Base-by-base conservation (phyloP, 1,284 basidiomycete species). In the Hymenochaete sp. region DNA sequence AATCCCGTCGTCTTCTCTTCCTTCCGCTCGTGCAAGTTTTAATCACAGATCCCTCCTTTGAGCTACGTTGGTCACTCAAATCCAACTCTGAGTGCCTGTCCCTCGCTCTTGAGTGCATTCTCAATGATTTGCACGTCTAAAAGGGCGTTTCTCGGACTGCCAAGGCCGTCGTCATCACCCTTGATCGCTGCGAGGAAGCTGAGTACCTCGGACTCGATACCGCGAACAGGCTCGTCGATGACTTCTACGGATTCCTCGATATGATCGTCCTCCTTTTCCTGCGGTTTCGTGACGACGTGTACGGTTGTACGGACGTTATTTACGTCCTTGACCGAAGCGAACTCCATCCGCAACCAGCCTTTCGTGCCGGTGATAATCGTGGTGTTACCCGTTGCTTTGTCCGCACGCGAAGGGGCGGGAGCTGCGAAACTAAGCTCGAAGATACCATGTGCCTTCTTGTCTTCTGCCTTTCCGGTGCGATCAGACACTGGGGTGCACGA, bases 51-150 rank as follows among this genome's bases (percentile, higher is more conserved):
- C n/a, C n/a, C n/a, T n/a, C n/a, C n/a, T n/a, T n/a, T n/a, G n/a
- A n/a, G n/a, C n/a, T n/a, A n/a, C n/a, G n/a, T n/a, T n/a, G n/a
- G n/a, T n/a, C n/a, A n/a, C n/a, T n/a, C n/a, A n/a, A n/a, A n/a
- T n/a, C n/a, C n/a, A n/a, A n/a, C n/a, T n/a, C n/a, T n/a, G n/a
- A n/a, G n/a, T n/a, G n/a, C n/a, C n/a, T n/a, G n/a, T 35, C 88
- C 87, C 13, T 73, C 62, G 55, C 83, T 87, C 36, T 71, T 77
- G 62, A 91, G 65, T 29, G 75, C 73, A n/a, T 82, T 85, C 64
- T 92, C 67, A 52, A 91, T 80, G 54, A 89, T 69, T 25, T 80
- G 81, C 19, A 91, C 77, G 57, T 91, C 87, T 52, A 67, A 66
- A 47, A 92, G 64, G 19, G 84, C 77, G 10, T 64, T 72, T 29